phyloP scores from a whole-genome alignment of 306 rosid genomes.

The Dalbergia oliveri region DNA sequence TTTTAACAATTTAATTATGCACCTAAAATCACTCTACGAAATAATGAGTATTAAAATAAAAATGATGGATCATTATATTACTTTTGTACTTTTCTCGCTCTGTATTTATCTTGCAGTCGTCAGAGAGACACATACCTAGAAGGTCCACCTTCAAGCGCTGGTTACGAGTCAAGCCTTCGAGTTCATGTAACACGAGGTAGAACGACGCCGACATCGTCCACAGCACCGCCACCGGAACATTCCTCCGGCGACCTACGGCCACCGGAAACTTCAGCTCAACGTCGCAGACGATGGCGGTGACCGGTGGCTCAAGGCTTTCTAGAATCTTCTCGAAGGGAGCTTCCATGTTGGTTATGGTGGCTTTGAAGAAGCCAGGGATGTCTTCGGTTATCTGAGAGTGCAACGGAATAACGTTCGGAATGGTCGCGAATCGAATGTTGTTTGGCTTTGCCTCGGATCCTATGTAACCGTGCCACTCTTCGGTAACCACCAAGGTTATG shows the following conservation, averaged over 20 bases:
- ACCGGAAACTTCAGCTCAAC: slow-evolving; percentile 35
- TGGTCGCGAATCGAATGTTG: slow-evolving; percentile 41
- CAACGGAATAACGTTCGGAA: slow-evolving; percentile 51
- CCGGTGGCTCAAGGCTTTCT: slow-evolving; percentile 40
- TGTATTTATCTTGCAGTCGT: too few species aligned
- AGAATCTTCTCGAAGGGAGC: slow-evolving; percentile 50
- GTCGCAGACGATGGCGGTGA: slow-evolving; percentile 40
- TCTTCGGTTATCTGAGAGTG: slow-evolving; percentile 42
- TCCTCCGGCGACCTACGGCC: slow-evolving; percentile 38
- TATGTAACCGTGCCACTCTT: slow-evolving; percentile 55
- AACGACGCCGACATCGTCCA: slow-evolving; percentile 47
- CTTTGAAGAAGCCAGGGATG: slow-evolving; percentile 39
- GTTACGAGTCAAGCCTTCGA: neutral
- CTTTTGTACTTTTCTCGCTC: too few species aligned
- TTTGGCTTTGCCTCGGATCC: slow-evolving; percentile 47
- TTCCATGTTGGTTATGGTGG: slow-evolving; percentile 46
- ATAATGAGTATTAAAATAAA: too few species aligned
- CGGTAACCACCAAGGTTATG: slow-evolving; percentile 53
- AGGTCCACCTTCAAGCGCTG: slow-evolving; percentile 11
- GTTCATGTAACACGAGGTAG: neutral
- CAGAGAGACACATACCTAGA: neutral
- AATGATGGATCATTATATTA: too few species aligned
- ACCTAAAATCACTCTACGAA: too few species aligned
- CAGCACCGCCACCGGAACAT: slow-evolving; percentile 27
- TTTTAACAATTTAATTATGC: too few species aligned